Percentiles rank a stretch among this genome's conserved stretches.
phyloP scores from a whole-genome alignment of 192 early-diverging fungal species.

The Linnemannia zychae region DNA sequence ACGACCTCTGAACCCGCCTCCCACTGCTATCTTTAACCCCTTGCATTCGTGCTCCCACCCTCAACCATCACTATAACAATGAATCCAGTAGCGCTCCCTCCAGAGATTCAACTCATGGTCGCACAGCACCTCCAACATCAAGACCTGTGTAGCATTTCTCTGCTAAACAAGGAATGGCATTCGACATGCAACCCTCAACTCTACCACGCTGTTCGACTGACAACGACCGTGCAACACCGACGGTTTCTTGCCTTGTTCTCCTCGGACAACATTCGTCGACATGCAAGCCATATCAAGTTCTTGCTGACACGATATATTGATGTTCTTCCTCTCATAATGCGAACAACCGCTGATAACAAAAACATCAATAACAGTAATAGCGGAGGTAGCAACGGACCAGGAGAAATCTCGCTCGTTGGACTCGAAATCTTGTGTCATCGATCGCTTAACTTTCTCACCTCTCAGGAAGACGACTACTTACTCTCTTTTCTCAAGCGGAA shows the following conservation, averaged over 20 bases:
- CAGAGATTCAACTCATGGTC: not conserved
- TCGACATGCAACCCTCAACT: not conserved
- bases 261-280: not conserved
- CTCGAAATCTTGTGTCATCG: not conserved
- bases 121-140: not conserved
- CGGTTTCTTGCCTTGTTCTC: not conserved
- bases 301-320: not conserved
- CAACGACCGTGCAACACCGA: not conserved
- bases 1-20: not conserved
- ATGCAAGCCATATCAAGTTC: not conserved
- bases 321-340: not conserved
- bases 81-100: not conserved
- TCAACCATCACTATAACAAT: not conserved
- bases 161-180: not conserved
- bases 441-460: not conserved
- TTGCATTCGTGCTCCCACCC: not conserved
- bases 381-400: not conserved
- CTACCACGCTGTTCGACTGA: not conserved
- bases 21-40: not conserved
- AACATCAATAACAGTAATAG: not conserved
- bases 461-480: not conserved
- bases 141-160: not conserved
- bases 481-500: not conserved
- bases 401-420: not conserved
- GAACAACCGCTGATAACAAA: not conserved